Evolutionary conservation across 2,329 filamentous ascomycete species (phyloP).

Genomic region (Nigrospora osmanthi): DNA sequence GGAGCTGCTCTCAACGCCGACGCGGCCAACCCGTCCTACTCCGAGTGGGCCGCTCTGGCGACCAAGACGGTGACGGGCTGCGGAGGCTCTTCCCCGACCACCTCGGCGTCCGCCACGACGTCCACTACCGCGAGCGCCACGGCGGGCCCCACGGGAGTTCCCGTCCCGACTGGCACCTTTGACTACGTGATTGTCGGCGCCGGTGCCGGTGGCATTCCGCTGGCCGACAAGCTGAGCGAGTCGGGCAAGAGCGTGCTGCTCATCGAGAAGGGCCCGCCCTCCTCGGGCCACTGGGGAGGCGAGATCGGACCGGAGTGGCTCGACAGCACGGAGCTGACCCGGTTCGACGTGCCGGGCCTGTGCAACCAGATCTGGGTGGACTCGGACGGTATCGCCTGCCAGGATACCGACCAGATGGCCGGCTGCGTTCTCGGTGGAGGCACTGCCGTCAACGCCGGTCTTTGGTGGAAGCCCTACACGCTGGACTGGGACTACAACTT

Average conservation of each 20-base stretch:
- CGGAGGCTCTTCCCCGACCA: slow-evolving; percentile 22
- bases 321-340: slow-evolving; percentile 53
- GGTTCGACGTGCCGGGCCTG: slow-evolving; percentile 64
- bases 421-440: slow-evolving; percentile 65
- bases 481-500: slow-evolving; percentile 65
- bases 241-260: slow-evolving; percentile 58
- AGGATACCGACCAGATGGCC: slow-evolving; percentile 65
- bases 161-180: slow-evolving; percentile 29
- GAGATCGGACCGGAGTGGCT: slow-evolving; percentile 47
- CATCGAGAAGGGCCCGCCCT: slow-evolving; percentile 52
- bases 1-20: slow-evolving; percentile 30
- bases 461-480: slow-evolving; percentile 54
- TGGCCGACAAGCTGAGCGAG: slow-evolving; percentile 56
- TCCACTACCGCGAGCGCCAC: slow-evolving; percentile 10
- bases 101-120: slow-evolving; percentile 12
- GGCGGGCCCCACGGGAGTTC: slow-evolving; percentile 19
- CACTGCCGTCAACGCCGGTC: slow-evolving; percentile 57
- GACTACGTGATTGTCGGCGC: slow-evolving; percentile 56
- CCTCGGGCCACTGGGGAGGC: slow-evolving; percentile 56
- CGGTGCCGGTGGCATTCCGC: slow-evolving; percentile 50
- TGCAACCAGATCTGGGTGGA: slow-evolving; percentile 65
- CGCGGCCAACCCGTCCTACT: slow-evolving; percentile 30
- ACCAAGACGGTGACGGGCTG: slow-evolving; percentile 28
- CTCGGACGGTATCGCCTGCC: slow-evolving; percentile 56
- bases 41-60: slow-evolving; percentile 33